Evolutionary conservation across 1,284 basidiomycete genomes (phyloP), one percentile per base, ranked within the genome.

Genomic region (Trichosporon faecale): DNA sequence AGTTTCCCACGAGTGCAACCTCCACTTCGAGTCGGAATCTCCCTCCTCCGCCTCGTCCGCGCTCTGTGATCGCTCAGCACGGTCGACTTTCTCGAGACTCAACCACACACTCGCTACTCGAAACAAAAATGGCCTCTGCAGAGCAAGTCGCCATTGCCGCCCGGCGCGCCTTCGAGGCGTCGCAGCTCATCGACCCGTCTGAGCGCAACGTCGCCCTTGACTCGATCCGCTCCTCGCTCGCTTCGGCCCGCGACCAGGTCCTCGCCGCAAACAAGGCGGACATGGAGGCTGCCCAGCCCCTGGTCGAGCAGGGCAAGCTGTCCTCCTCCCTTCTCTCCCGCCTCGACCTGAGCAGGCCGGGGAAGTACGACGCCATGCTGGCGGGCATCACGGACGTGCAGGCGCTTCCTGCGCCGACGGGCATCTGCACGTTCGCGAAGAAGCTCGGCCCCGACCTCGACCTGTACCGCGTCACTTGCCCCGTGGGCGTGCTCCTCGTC

Each of bases 311-410:
- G 0, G 95, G 94, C 3, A 89, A 90, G 52, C 93, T 99, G 83
- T 91, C 94, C 0, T 84, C 86, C 1, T 89, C 95, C 0, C 85
- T 99, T 64, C 85, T 96, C 18, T 92, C 91, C 64, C 89, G 97
- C 14, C 86, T 99, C 21, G 95, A 98, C 80, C 87, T 99, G 12
- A 87, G 88, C 68, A 89, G 88, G 68, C 87, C 90, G 14, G 93
- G 94, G 75, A 99, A 99, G 84, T 99, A 94, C 92, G 90, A 93
- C 55, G 88, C 91, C 0, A 96, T 98, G 91, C 86, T 99, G 4
- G 89, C 94, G 73, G 96, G 96, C 18, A 88, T 99, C 49, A 81
- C 87, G 11, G 95, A 98, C 77, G 95, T 99, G 7, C 93, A 93
- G 6, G 81, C 85, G 3, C 88, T 99, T 11, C 90, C 91, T 0